Evolutionary conservation across 2,329 filamentous ascomycete species (phyloP).

Genomic region (Diaporthe citriasiana): DNA sequence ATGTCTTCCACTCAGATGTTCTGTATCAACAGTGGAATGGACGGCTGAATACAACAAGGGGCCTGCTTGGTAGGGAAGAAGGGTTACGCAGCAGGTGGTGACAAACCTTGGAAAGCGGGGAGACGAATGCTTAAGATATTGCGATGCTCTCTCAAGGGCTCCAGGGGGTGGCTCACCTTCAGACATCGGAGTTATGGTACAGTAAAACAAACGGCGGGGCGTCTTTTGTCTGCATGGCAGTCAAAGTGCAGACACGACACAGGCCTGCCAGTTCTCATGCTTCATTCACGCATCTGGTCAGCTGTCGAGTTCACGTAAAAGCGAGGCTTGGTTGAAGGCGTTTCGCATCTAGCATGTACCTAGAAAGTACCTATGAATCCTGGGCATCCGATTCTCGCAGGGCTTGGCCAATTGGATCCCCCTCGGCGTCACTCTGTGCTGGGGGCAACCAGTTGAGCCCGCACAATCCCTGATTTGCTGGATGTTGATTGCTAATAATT

Average conservation of each 20-base stretch:
- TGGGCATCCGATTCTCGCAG: neutral
- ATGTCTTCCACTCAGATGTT: neutral
- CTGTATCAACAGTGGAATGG: neutral
- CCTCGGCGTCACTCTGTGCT: slow-evolving; percentile 9
- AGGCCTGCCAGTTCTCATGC: neutral
- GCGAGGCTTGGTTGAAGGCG: neutral
- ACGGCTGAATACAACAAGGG: neutral
- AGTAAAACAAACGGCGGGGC: neutral
- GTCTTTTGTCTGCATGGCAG: neutral
- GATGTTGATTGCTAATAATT: slow-evolving; percentile 25
- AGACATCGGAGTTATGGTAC: neutral
- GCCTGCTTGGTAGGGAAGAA: slow-evolving; percentile 1
- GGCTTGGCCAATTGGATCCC: slow-evolving; percentile 12
- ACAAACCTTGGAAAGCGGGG: slow-evolving; percentile 17
- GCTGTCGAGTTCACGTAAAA: neutral
- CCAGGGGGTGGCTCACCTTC: neutral
- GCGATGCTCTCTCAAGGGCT: neutral
- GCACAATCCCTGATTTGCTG: slow-evolving; percentile 7
- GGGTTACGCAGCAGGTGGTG: slow-evolving; percentile 4
- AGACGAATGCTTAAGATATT: slow-evolving; percentile 22
- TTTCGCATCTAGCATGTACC: neutral
- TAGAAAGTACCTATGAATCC: neutral
- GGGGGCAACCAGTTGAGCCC: slow-evolving; percentile 3
- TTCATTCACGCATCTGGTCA: neutral
- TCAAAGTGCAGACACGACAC: neutral